Evolutionary conservation across 1,139 yeast genomes (phyloP).

Genomic region (Petasospora fabianii): DNA sequence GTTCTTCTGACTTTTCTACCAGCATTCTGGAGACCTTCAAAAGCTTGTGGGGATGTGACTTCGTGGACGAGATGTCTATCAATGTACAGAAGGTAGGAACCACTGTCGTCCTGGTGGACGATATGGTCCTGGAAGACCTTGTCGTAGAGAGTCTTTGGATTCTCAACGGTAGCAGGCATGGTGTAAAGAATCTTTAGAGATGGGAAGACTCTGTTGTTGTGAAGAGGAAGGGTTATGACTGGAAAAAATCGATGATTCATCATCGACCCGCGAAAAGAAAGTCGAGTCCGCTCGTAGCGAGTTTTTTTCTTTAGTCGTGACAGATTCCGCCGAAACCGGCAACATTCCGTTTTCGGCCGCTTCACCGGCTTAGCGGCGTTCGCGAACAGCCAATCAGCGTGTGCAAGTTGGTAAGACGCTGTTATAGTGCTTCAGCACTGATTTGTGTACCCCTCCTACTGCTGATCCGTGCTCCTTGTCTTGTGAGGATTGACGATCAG

Average conservation of each 20-base stretch:
- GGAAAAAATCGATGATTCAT: no score
- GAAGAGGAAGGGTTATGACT: neutral
- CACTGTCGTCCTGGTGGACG: slow-evolving; percentile 84
- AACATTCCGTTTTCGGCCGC: neutral
- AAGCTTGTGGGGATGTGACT: slow-evolving; percentile 98
- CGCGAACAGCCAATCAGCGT: slow-evolving; percentile 3
- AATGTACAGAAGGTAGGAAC: slow-evolving; percentile 80
- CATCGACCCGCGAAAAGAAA: no score
- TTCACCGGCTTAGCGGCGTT: neutral
- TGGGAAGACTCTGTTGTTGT: neutral
- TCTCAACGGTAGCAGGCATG: slow-evolving; percentile 8
- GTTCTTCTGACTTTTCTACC: slow-evolving; percentile 84
- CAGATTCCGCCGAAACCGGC: neutral
- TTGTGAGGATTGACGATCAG: no score
- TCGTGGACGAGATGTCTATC: slow-evolving; percentile 98
- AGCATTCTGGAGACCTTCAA: slow-evolving; percentile 88
- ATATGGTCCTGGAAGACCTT: slow-evolving; percentile 94
- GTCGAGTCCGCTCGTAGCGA: no score
- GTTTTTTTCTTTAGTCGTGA: neutral
- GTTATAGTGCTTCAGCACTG: no score
- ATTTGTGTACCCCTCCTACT: no score
- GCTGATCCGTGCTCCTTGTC: no score
- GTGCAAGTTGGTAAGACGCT: slow-evolving; percentile 4
- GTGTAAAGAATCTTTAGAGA: no score
- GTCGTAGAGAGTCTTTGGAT: slow-evolving; percentile 79